Evolutionary conservation across 1,284 basidiomycete species (phyloP), one percentile per base, ranked within the genome.

Genomic region (Vanrija sp.): DNA sequence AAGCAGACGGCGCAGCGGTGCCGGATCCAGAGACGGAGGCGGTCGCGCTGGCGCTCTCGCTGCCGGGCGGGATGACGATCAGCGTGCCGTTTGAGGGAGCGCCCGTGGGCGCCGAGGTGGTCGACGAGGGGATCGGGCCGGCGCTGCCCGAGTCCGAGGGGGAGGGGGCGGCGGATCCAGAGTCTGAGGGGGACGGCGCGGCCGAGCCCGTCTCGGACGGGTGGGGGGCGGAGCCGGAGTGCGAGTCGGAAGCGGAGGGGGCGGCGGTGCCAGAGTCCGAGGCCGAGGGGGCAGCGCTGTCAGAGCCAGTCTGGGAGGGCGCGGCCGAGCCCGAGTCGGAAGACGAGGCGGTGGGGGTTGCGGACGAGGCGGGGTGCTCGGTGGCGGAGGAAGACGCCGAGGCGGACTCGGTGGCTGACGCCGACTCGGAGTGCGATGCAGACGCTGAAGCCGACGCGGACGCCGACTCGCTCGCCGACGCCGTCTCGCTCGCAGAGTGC

Each of bases 201-300:
- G 53, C 25, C 5, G 21, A 23, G 3, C 29, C 28, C 16, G 42
- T 38, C 18, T n/a, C n/a, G 15, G 45, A 46, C 8, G 45, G 18
- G 23, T 19, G 25, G 9, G 21, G 6, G 16, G 47, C 21, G 10
- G 45, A 46, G 44, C 34, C 49, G 21, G 58, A 16, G 18, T 47
- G 21, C 21, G 21, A 23, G 21, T 23, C 21, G 3, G 21, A 23
- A 5, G 21, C 45, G 43, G 52, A 29, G 43, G 45, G 47, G 21
- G 48, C 34, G 15, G 29, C 49, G 15, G 61, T 39, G 7, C 19
- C 48, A 38, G 43, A 25, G 19, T 54, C 39, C 52, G 44, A 16
- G 47, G 34, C 21, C 28, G 38, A 26, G 21, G 19, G 15, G 43
- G 52, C 21, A 26, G 53, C 25, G 21, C 21, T 23, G 21, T 5